These are phyloP conservation scores for Gypsophila paniculata DNA, from an alignment of 179 eudicot genomes.

Conservation along the genomic window DNA sequence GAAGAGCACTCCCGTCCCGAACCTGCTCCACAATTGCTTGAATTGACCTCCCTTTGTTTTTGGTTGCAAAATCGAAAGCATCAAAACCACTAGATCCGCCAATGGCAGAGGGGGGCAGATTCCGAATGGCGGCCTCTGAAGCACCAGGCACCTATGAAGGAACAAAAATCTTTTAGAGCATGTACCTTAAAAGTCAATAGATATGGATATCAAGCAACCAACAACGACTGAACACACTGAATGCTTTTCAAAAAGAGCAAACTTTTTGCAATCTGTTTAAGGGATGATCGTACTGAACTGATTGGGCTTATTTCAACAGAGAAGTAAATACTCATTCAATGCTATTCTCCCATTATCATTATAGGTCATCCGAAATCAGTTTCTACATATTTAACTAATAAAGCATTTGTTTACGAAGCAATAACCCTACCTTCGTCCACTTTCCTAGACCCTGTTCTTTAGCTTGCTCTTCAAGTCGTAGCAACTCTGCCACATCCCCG, in stretches of 20 bases:
- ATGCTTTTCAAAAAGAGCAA: neutral
- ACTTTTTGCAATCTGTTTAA: neutral
- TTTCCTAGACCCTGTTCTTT: constrained; percentile 78
- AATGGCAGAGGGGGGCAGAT: constrained; percentile 84
- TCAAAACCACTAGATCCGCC: constrained; percentile 72
- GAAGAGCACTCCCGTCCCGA: constrained; percentile 92
- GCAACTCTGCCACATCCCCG: constrained; percentile 51
- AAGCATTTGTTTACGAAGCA: constrained; percentile 2
- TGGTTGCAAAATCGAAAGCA: constrained; percentile 47
- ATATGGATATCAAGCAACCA: neutral
- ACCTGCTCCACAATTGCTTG: constrained; percentile 90
- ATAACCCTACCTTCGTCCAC: constrained; percentile 74
- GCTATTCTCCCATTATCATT: neutral
- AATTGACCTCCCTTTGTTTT: constrained; percentile 72
- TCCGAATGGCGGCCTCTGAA: constrained; percentile 74
- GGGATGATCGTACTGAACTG: neutral
- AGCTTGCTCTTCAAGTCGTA: constrained; percentile 75
- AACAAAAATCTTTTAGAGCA: neutral
- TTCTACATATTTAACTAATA: neutral
- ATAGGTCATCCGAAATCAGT: neutral
- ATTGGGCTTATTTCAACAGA: neutral
- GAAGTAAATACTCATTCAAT: neutral
- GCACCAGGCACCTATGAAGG: constrained; percentile 68
- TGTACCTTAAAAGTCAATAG: neutral
- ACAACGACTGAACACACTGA: neutral